Percentiles rank a stretch among this genome's conserved stretches.
These are phyloP conservation scores for Ceriops zippeliana DNA, from an alignment of 345 rosid genomes.

Conservation along the genomic window DNA sequence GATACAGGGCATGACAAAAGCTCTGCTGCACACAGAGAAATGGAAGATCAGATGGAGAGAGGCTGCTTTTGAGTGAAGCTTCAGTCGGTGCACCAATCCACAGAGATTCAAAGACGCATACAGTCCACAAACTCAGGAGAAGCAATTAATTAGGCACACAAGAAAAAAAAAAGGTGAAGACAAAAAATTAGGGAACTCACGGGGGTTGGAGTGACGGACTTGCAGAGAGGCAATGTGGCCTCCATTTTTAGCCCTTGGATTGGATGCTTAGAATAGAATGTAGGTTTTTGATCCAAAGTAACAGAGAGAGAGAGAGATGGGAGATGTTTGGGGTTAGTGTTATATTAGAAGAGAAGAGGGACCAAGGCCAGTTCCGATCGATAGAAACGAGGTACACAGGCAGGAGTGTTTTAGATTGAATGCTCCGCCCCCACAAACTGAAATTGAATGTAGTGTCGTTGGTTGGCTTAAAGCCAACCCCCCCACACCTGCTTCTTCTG, in stretches of 20 bases:
- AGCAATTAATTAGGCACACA: too few relatives aligned
- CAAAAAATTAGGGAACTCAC: constrained; percentile 35
- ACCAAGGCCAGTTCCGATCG: constrained; percentile 12
- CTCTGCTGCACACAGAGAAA: too few relatives aligned
- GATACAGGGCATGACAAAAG: too few relatives aligned
- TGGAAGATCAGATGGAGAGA: too few relatives aligned
- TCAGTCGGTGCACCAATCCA: too few relatives aligned
- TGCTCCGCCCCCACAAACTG: constrained; percentile 34
- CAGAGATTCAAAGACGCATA: too few relatives aligned
- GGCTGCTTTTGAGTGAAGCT: too few relatives aligned
- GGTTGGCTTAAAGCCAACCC: too few relatives aligned
- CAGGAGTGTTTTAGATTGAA: constrained; percentile 17
- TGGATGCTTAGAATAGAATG: neutral
- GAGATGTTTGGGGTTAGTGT: neutral
- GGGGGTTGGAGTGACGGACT: constrained; percentile 44
- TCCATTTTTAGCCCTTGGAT: constrained; percentile 45
- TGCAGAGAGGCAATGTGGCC: constrained; percentile 59
- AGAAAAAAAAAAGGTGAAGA: neutral
- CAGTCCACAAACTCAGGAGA: too few relatives aligned
- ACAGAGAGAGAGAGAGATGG: neutral
- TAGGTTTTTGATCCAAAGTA: neutral
- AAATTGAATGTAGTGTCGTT: too few relatives aligned
- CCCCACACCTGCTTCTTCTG: too few relatives aligned
- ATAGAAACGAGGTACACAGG: constrained; percentile 37
- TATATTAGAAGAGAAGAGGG: constrained; percentile 4